Evolutionary conservation across 371 early-diverging fungal genomes (phyloP).

Genomic region (Rhizopus delemar): DNA sequence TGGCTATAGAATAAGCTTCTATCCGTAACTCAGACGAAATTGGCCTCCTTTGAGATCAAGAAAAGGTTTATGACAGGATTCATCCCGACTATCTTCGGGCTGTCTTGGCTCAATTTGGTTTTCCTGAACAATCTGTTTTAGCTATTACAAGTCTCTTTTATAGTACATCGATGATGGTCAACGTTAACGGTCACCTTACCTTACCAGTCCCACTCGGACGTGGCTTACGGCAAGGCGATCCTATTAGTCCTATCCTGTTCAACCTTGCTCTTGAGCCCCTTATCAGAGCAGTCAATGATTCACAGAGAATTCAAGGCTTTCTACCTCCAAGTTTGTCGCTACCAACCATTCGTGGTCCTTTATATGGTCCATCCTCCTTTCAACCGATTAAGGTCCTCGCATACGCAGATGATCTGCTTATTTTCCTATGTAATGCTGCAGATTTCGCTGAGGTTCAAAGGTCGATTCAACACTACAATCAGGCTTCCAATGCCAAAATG

Average conservation of each 20-base stretch:
- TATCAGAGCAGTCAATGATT: neutral
- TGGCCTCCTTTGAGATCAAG: constrained; percentile 17
- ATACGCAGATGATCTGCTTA: neutral
- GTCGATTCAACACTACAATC: neutral
- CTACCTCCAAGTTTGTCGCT: neutral
- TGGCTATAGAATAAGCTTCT: constrained; percentile 11
- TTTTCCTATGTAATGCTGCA: neutral
- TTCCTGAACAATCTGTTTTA: neutral
- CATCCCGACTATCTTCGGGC: constrained; percentile 9
- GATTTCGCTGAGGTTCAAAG: constrained; percentile 2
- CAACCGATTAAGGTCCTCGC: neutral
- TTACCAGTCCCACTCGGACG: neutral
- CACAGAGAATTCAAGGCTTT: neutral
- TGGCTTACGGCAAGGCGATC: constrained; percentile 22
- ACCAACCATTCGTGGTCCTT: neutral
- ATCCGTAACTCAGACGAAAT: neutral
- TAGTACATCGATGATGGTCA: neutral
- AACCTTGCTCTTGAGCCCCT: constrained; percentile 18
- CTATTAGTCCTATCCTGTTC: constrained; percentile 16
- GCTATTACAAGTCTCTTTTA: neutral
- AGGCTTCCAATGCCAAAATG: constrained; percentile 10
- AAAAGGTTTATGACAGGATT: constrained; percentile 23
- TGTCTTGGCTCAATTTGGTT: constrained; percentile 11
- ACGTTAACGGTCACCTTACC: constrained; percentile 4
- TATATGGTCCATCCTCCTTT: no score